These are phyloP conservation scores for Coemansia sp. DNA, from an alignment of 192 early-diverging fungal species.

Conservation along the genomic window DNA sequence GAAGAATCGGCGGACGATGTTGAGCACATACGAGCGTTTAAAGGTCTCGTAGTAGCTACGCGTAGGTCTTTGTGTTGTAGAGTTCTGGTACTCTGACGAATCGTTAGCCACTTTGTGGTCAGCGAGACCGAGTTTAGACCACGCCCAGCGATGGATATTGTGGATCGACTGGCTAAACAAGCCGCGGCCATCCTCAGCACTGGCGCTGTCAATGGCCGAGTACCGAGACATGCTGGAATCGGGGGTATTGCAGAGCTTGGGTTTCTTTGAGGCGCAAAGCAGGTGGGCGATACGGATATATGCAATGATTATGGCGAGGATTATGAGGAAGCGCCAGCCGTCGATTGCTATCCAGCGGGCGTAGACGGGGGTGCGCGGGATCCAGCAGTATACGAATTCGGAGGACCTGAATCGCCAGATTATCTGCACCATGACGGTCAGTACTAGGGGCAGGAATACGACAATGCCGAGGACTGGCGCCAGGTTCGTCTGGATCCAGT, in stretches of 20 bases:
- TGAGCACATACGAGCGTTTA: conserved; percentile 34
- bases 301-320: conserved; percentile 14
- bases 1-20: conserved; percentile 34
- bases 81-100: not conserved
- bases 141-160: conserved; percentile 44
- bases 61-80: not conserved
- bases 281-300: conserved; percentile 16
- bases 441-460: conserved; percentile 36
- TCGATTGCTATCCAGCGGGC: conserved; percentile 53
- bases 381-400: conserved; percentile 53
- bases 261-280: not conserved
- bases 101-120: not conserved
- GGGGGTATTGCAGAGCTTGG: not conserved
- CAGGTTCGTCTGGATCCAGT: conserved; percentile 49
- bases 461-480: conserved; percentile 39
- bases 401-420: conserved; percentile 49
- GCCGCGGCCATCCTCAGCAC: conserved; percentile 12
- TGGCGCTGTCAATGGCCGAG: conserved; percentile 39
- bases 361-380: conserved; percentile 45
- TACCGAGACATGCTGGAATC: not conserved
- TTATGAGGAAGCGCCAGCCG: conserved; percentile 31
- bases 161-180: conserved; percentile 47
- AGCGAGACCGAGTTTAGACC: conserved; percentile 25
- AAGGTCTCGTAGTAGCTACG: conserved; percentile 40
- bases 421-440: conserved; percentile 30